Evolutionary conservation across 1,139 yeast species (phyloP), one percentile per base, ranked within the genome.

Genomic region (Insectozyma bohioensis): DNA sequence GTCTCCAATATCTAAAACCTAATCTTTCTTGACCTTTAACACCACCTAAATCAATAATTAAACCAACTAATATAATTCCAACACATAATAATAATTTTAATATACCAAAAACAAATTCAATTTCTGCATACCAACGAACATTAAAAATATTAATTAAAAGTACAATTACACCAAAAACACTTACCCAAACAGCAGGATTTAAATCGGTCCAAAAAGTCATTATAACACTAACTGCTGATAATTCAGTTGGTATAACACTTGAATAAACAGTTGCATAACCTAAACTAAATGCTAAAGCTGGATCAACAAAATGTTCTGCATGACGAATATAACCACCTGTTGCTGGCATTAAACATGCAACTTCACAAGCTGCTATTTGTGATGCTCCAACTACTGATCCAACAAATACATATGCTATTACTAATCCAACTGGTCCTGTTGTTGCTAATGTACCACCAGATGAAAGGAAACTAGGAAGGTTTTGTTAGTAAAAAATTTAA

Each of bases 41-140:
- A 11, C 66, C 67, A 25, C 67, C 67, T 25, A 56, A 48, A 35
- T 54, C 61, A 20, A 61, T 55, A 12, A 58, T 47, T 15, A 59
- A 29, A 2, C 42, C 59, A 6, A 42, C 28, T 13, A 61, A 32
- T 25, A 58, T 44, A 30, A 60, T 47, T 1, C 61, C 62, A 7
- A 51, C 35, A 25, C 58, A 45, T 35, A 59, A 47, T 12, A 52
- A 20, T 12, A 61, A 42, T 39, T 61, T 61, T 24, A 59, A 43
- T 11, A 49, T 32, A 1, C 62, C 65, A 31, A 61, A 56, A 47
- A 45, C 21, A 36, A 56, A 61, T 40, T 61, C 67, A 15, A 58
- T 40, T 39, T 61, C 67, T 4, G 66, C 66, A 36, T 57, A 60
- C 37, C 47, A 52, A 30, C 50, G 47, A n/a, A 59, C 53, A 9